phyloP scores from a whole-genome alignment of 257 asterid species.

The Asclepias syriaca region DNA sequence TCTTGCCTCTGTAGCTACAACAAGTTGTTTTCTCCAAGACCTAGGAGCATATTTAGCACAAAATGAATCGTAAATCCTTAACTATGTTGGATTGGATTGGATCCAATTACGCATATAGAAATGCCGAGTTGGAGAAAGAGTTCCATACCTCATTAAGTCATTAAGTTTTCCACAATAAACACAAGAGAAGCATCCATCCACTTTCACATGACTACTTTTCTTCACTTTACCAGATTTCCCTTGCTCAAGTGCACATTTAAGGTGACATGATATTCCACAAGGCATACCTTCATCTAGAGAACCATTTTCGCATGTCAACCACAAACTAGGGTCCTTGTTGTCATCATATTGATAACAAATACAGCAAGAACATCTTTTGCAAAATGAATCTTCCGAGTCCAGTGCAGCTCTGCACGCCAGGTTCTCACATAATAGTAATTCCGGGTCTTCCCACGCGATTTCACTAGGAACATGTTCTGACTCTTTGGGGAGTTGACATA shows the following conservation, averaged over 20 bases:
- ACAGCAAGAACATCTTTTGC: constrained; percentile 83
- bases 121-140: constrained; percentile 2
- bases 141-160: constrained; percentile 59
- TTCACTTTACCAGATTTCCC: constrained; percentile 51
- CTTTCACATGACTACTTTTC: constrained; percentile 44
- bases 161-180: constrained; percentile 70
- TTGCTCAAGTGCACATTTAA: constrained; percentile 64
- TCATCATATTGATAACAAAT: constrained; percentile 71
- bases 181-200: constrained; percentile 69
- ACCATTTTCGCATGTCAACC: constrained; percentile 65
- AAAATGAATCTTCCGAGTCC: constrained; percentile 43
- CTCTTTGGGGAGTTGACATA: constrained; percentile 12
- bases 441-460: constrained; percentile 25
- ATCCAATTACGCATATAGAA: not conserved
- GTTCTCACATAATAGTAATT: constrained; percentile 43
- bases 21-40: constrained; percentile 75
- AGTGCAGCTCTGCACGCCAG: constrained; percentile 71
- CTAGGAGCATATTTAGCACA: constrained; percentile 30
- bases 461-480: constrained; percentile 29
- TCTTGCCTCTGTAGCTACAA: constrained; percentile 72
- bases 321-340: constrained; percentile 80
- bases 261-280: constrained; percentile 84
- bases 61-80: not conserved
- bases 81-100: not conserved
- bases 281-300: constrained; percentile 47